Percentiles rank a stretch among this genome's conserved stretches.
Evolutionary conservation across 345 rosid species (phyloP).

Genomic region (Bretschneidera sinensis): DNA sequence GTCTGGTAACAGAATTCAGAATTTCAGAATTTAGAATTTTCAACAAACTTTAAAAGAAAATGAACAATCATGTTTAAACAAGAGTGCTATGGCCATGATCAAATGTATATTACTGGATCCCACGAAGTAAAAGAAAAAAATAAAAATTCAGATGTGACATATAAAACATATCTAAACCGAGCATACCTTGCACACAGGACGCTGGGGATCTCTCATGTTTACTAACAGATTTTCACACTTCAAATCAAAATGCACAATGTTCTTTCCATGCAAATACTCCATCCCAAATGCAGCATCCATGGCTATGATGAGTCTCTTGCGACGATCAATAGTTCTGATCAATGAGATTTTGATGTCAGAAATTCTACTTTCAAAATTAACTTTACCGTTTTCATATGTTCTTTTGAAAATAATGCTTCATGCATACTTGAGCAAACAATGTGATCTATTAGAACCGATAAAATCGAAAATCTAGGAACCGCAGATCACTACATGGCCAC

Average conservation of each 20-base stretch:
- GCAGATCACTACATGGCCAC: constrained; percentile 14
- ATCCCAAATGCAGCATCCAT: constrained; percentile 99
- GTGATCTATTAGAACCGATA: neutral
- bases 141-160: constrained; percentile 11
- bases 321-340: constrained; percentile 92
- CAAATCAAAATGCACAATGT: constrained; percentile 95
- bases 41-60: neutral
- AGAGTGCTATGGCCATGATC: neutral
- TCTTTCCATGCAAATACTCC: constrained; percentile 97
- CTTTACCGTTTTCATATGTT: constrained; percentile 10
- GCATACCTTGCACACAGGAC: constrained; percentile 91
- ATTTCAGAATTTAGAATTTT: too few species aligned
- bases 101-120: neutral
- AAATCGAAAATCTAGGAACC: constrained; percentile 4
- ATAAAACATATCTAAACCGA: constrained; percentile 3
- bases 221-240: constrained; percentile 95
- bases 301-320: constrained; percentile 95
- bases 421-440: constrained; percentile 2
- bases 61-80: constrained; percentile 5
- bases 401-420: neutral
- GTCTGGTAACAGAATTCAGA: constrained; percentile 13
- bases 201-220: constrained; percentile 99
- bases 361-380: constrained; percentile 14
- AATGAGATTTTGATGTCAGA: constrained; percentile 22
- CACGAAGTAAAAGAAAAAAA: neutral